Evolutionary conservation across 2,329 filamentous ascomycete species (phyloP), one percentile per base, ranked within the genome.

Genomic region (Pyrenophora graminea): DNA sequence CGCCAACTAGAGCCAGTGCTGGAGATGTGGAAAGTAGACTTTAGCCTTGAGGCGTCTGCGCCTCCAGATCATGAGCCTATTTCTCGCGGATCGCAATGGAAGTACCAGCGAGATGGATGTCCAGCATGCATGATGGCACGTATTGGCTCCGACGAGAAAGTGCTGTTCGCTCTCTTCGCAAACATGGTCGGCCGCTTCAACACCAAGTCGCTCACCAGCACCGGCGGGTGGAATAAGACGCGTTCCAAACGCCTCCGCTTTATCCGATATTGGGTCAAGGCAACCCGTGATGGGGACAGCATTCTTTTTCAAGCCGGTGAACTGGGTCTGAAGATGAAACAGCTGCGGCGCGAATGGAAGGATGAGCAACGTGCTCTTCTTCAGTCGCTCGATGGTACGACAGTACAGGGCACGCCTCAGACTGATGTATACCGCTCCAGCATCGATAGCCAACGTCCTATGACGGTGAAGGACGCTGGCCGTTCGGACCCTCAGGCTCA

Each of bases 51-150:
- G 10, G 42, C 33, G 2, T 58, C 57, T 34, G 46, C 61, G 7
- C 66, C 64, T 18, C 54, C 47, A 3, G 56, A 53, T 3, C 58
- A 55, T 9, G 31, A 40, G n/a, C 61, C 64, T 2, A 58, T 69
- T 17, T 6, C 48, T 1, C 19, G 48, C 4, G 55, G 53, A 2
- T 10, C 27, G 1, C 60, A 59, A 38, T 72, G 65, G 64, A 12
- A 7, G 1, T 65, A 58, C 17, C 63, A 70, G 31, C 5, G 44
- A 3, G 55, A 67, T 21, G 38, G 49, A 8, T 73, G 69, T 46
- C 45, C 61, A 3, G 68, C 65, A 1, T 73, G 70, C 30, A 64
- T 71, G 39, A 57, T 72, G 8, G 54, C 66, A 8, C 59, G 69
- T 1, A 61, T 73, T 2, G 68, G 67, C 3, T 58, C 56, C 2